Base-by-base conservation (phyloP, 108 stramenopile species). In the Nitzschia palea region DNA sequence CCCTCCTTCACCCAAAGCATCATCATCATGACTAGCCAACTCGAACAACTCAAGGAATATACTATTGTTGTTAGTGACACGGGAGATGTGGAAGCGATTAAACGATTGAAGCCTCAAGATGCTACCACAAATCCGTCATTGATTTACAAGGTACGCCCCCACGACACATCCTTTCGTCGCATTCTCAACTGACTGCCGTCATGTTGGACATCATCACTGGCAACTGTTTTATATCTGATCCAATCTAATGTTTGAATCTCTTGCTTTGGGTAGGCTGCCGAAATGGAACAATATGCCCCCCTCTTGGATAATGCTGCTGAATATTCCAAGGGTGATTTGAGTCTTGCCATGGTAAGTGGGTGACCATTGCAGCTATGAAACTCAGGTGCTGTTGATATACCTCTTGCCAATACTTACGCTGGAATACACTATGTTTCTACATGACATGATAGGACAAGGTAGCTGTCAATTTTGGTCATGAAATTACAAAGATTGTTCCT, bases 121-220 rank as follows among this genome's bases (percentile, higher is more conserved):
- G 98, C 98, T 28, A 99, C 98, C 0, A 99, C 98, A 30, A 99
- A 99, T 65, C 98, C 98, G 3, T 91, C 89, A 32, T 85, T 99
- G 43, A 95, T 99, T 47, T 97, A 90, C 95, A 97, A 97, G 59
- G 59, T 60, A 60, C 36, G 40, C 10, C 12, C 54, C 54, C 10
- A 51, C 50, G 54, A 25, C 54, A 61, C 12, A 42, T 42, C 1
- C 14, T 14, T 12, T 42, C 40, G 14, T 42, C 14, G 9, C 9
- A 12, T 9, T 9, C 40, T 14, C 14, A 14, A 42, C 12, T 9
- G 28, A 12, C 54, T 14, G 17, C 28, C 27, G 31, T 55, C 26
- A 55, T 8, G 10, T 8, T 20, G 4, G 4, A 20, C 30, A 17
- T 25, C 8, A 15, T 5, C 23, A 14, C 30, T 17, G 5, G 54